phyloP scores from a whole-genome alignment of 1,139 yeast genomes.

The Pichia sp. region DNA sequence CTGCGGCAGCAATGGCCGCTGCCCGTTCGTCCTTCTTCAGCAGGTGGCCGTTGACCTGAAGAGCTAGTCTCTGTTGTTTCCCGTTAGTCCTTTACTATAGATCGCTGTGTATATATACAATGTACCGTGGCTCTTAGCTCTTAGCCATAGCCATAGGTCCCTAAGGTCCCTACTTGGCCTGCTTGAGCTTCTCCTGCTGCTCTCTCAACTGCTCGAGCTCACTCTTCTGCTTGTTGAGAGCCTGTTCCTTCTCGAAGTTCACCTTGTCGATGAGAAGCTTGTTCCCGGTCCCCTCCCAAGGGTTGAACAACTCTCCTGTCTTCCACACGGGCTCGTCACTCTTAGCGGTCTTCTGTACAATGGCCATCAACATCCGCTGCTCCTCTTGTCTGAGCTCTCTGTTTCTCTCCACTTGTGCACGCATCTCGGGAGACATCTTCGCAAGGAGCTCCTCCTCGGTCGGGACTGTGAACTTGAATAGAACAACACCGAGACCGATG shows the following conservation, averaged over 20 bases:
- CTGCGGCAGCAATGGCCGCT: no score
- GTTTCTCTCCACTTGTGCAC: conserved; percentile 68
- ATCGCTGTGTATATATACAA: no score
- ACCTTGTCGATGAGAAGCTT: conserved; percentile 40
- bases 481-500: conserved; percentile 58
- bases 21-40: conserved; percentile 13
- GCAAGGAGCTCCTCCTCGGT: conserved; percentile 74
- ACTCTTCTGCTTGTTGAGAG: conserved; percentile 37
- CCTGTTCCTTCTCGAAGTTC: conserved; percentile 41
- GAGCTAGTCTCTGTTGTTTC: no score
- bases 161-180: no score
- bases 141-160: no score
- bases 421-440: conserved; percentile 72
- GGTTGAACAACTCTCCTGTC: conserved; percentile 61
- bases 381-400: conserved; percentile 56
- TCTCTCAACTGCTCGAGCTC: conserved; percentile 41
- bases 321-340: conserved; percentile 77
- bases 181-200: conserved; percentile 22
- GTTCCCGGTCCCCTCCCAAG: conserved; percentile 43
- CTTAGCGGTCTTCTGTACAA: conserved; percentile 52
- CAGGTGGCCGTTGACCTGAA: conserved; percentile 16
- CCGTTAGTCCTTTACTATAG: no score
- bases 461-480: conserved; percentile 70
- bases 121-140: no score
- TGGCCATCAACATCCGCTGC: conserved; percentile 58